These are phyloP conservation scores for Taphrina pruni DNA, from an alignment of 1,139 yeast genomes.

Conservation along the genomic window DNA sequence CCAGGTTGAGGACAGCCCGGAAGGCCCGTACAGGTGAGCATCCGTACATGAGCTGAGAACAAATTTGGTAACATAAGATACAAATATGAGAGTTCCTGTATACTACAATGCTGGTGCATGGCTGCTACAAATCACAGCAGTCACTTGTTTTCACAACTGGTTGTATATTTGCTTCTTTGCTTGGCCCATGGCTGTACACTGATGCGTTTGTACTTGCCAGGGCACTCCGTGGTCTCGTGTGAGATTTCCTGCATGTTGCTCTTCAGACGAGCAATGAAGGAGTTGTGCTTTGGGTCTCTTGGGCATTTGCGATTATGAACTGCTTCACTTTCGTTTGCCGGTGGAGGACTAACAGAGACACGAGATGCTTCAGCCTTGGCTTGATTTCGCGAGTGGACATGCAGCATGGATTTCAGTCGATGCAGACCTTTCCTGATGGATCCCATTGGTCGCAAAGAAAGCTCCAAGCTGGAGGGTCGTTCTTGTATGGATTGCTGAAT, in stretches of 20 bases:
- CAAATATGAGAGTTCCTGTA: too few relatives aligned
- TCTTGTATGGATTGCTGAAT: neutral
- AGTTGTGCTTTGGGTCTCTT: neutral
- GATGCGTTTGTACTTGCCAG: neutral
- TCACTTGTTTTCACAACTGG: neutral
- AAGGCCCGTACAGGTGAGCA: too few relatives aligned
- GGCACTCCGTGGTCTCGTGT: neutral
- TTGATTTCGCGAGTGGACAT: neutral
- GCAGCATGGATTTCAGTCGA: conserved; percentile 3
- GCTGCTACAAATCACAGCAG: neutral
- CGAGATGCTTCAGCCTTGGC: too few relatives aligned
- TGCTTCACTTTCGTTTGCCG: too few relatives aligned
- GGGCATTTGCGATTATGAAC: too few relatives aligned
- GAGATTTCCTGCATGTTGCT: neutral
- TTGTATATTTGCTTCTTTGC: neutral
- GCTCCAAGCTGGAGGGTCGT: neutral
- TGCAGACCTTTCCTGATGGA: neutral
- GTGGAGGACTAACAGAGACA: too few relatives aligned
- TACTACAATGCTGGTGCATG: too few relatives aligned
- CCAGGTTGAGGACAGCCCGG: too few relatives aligned
- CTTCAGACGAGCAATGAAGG: neutral
- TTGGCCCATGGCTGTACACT: conserved; percentile 1
- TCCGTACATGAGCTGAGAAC: too few relatives aligned
- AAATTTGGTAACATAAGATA: too few relatives aligned
- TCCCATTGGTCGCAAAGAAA: neutral